Percentiles rank a stretch among this genome's conserved stretches.
These are phyloP conservation scores for Botrytis fabae DNA, from an alignment of 2,329 filamentous ascomycete genomes.

Conservation along the genomic window DNA sequence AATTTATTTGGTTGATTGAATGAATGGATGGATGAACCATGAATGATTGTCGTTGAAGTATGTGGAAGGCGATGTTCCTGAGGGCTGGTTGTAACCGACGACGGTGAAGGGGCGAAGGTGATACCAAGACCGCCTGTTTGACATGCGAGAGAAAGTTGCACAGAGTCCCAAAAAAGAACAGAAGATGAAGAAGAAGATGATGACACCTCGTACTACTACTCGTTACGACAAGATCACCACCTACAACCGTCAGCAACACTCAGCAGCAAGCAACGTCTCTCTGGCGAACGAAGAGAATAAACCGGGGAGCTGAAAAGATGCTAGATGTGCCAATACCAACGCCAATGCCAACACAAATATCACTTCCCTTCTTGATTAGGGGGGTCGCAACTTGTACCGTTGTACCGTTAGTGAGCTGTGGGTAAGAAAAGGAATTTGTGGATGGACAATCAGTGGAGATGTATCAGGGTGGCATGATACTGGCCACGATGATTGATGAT, in stretches of 20 bases:
- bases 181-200: neutral
- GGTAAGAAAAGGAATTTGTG: neutral
- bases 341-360: neutral
- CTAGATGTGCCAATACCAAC: neutral
- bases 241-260: neutral
- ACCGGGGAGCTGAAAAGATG: neutral
- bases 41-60: neutral
- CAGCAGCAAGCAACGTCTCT: neutral
- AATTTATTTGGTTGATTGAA: neutral
- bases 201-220: neutral
- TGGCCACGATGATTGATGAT: neutral
- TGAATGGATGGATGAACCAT: neutral
- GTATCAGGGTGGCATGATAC: slow-evolving; percentile 1
- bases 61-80: neutral
- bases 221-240: neutral
- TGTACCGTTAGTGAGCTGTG: neutral
- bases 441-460: neutral
- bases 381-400: neutral
- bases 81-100: neutral
- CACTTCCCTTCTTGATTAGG: neutral
- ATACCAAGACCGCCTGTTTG: neutral
- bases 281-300: neutral
- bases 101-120: neutral
- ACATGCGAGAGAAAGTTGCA: neutral
- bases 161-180: neutral